phyloP scores from a whole-genome alignment of 225 moss, liverwort and hornwort genomes.

The Polytrichum commune region DNA sequence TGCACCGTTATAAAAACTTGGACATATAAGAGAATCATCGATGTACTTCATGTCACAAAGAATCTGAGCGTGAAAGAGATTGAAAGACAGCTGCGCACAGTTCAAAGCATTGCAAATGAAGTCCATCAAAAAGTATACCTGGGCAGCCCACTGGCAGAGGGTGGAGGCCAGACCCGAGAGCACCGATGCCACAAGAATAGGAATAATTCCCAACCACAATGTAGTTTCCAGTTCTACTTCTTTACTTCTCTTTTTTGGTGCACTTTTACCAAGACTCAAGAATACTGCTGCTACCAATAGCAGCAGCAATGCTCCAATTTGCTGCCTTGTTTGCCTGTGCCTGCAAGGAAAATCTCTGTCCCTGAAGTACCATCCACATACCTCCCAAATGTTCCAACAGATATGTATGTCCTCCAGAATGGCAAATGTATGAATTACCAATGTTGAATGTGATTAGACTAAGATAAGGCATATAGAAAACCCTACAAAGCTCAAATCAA shows the following conservation, averaged over 20 bases:
- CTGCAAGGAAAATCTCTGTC: constrained; percentile 27
- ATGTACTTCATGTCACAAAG: neutral
- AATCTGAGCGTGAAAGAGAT: neutral
- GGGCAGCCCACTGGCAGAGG: constrained; percentile 96
- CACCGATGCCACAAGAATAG: constrained; percentile 77
- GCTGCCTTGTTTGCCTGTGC: constrained; percentile 80
- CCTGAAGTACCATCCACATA: neutral
- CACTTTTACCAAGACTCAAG: constrained; percentile 70
- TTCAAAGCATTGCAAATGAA: neutral
- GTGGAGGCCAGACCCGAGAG: constrained; percentile 95
- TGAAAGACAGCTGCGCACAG: too few species aligned
- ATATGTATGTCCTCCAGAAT: neutral
- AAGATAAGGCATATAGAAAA: too few species aligned
- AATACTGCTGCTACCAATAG: constrained; percentile 74
- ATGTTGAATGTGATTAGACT: too few species aligned
- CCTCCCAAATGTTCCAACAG: neutral
- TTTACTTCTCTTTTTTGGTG: constrained; percentile 37
- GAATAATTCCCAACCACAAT: constrained; percentile 78
- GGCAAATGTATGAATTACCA: too few species aligned
- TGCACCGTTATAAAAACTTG: neutral
- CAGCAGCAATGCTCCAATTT: constrained; percentile 68
- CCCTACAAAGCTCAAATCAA: too few species aligned
- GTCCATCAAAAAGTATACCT: constrained; percentile 34
- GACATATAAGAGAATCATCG: neutral
- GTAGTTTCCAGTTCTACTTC: constrained; percentile 47